phyloP scores from a whole-genome alignment of 257 asterid species.

The Leonotis leonurus region DNA sequence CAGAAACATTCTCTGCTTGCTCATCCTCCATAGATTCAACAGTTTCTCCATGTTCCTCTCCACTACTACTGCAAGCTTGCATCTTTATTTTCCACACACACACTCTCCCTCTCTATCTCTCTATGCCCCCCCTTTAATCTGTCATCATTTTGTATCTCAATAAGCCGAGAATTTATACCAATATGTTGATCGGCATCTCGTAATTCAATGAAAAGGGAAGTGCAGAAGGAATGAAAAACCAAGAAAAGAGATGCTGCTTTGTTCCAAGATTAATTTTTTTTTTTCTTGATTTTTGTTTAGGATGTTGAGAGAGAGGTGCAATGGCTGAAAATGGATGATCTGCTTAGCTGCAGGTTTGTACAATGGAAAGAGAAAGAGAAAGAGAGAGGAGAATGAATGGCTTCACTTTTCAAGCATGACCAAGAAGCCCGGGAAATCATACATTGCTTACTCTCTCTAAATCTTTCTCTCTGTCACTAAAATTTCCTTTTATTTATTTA shows the following conservation, averaged over 20 bases:
- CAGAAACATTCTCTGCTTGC: not conserved
- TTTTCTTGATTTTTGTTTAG: not conserved
- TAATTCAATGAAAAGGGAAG: not conserved
- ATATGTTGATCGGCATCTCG: not conserved
- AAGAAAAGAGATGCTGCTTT: not conserved
- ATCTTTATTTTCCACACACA: not conserved
- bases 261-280: not conserved
- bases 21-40: not conserved
- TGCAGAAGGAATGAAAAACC: not conserved
- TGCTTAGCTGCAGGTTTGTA: not conserved
- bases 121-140: too few relatives aligned
- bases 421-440: constrained; percentile 48
- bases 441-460: constrained; percentile 14
- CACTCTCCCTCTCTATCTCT: not conserved
- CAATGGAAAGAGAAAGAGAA: constrained; percentile 23
- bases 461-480: not conserved
- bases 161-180: too few relatives aligned
- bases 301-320: not conserved
- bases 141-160: too few relatives aligned
- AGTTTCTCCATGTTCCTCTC: not conserved
- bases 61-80: not conserved
- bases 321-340: not conserved
- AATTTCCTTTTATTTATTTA: not conserved
- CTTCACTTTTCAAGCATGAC: constrained; percentile 8
- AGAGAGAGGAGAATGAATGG: not conserved